phyloP scores from a whole-genome alignment of 2,329 filamentous ascomycete species.

The Penicillium olsonii region DNA sequence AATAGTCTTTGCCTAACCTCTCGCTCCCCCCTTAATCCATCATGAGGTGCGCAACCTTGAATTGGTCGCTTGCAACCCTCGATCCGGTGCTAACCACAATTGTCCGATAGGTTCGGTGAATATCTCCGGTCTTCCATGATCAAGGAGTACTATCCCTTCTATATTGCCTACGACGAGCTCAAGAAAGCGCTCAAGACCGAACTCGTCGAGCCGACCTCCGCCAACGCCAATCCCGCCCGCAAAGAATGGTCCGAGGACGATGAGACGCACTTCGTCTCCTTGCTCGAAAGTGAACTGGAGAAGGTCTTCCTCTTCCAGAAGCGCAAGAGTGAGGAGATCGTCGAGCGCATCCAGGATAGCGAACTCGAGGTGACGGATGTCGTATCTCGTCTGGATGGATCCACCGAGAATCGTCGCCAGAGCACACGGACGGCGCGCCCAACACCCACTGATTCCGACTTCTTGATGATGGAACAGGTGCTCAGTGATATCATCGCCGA shows the following conservation, averaged over 20 bases:
- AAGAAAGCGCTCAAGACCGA: conserved; percentile 82
- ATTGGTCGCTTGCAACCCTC: conserved; percentile 7
- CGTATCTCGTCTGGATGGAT: conserved; percentile 68
- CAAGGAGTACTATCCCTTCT: conserved; percentile 96
- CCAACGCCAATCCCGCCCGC: conserved; percentile 51
- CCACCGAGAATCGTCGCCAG: conserved; percentile 46
- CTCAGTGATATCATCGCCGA: conserved; percentile 97
- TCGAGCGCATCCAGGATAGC: conserved; percentile 81
- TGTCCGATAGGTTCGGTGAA: conserved; percentile 73
- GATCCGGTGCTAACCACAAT: conserved; percentile 13
- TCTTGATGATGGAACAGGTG: conserved; percentile 89
- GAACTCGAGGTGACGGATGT: conserved; percentile 90
- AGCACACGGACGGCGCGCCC: conserved; percentile 25
- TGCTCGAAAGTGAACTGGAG: conserved; percentile 88
- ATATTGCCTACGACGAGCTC: conserved; percentile 94
- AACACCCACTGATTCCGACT: conserved; percentile 80
- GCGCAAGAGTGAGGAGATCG: conserved; percentile 94
- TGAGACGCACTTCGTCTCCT: conserved; percentile 81
- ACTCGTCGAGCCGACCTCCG: conserved; percentile 55
- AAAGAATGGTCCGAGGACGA: conserved; percentile 87
- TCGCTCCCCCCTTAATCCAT: conserved; percentile 12
- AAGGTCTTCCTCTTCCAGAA: conserved; percentile 98
- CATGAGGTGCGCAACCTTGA: conserved; percentile 19
- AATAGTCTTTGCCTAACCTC: neutral
- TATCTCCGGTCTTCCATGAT: conserved; percentile 95